A percentile compares a stretch with the other conserved stretches of the same genome.
These are phyloP conservation scores for Cucurbita ficifolia DNA, from an alignment of 306 rosid genomes.

Conservation along the genomic window DNA sequence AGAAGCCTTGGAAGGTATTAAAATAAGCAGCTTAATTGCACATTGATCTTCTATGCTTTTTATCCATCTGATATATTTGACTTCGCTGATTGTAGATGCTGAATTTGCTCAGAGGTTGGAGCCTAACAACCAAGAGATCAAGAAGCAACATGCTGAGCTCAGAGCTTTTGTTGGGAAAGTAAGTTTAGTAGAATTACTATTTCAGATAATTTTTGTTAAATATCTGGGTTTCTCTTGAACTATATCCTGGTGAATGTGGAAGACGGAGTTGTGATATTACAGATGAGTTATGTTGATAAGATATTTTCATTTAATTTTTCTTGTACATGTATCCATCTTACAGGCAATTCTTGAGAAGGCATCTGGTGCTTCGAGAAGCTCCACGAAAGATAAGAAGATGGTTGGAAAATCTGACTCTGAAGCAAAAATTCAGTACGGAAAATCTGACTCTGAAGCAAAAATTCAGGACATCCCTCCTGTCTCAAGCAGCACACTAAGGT, in stretches of 20 bases:
- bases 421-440: conserved; percentile 29
- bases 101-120: conserved; percentile 86
- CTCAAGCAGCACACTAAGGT: conserved; percentile 22
- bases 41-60: conserved; percentile 8
- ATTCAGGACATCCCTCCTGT: conserved; percentile 23
- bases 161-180: conserved; percentile 69
- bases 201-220: not conserved
- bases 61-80: conserved; percentile 23
- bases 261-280: not conserved
- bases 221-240: not conserved
- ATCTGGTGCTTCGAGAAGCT: conserved; percentile 40
- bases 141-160: conserved; percentile 71
- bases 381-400: conserved; percentile 28
- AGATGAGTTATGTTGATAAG: not conserved
- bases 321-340: not conserved
- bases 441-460: conserved; percentile 27
- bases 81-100: conserved; percentile 56
- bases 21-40: conserved; percentile 1
- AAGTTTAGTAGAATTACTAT: conserved; percentile 11
- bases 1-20: conserved; percentile 73
- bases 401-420: conserved; percentile 27
- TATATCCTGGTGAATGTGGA: not conserved
- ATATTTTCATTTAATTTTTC: not conserved
- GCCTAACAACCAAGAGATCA: conserved; percentile 84
- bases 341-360: conserved; percentile 47